Evolutionary conservation across 2,329 filamentous ascomycete species (phyloP), one percentile per base, ranked within the genome.

Genomic region (Alternaria alternata): DNA sequence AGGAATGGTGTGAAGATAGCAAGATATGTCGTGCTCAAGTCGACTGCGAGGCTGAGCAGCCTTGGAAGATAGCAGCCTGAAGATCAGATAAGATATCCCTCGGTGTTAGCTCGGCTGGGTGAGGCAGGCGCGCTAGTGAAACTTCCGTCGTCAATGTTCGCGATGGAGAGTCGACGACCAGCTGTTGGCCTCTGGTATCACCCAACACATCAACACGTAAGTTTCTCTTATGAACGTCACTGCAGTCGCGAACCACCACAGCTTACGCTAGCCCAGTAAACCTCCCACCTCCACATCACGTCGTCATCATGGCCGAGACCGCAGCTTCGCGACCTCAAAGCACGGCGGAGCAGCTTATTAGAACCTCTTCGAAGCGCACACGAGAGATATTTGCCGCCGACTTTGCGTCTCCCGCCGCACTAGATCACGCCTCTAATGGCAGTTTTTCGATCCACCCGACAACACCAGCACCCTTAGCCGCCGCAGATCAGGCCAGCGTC

Each of bases 351-450:
- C 66, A 73, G 51, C 66, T 72, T 5, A 70, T 81, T 24, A 79
- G 79, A 52, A 76, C 73, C 52, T 86, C 84, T 18, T 81, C 83
- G 49, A 86, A 86, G 70, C 81, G 84, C 46, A 86, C 84, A 54
- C 79, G 84, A 65, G 82, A 85, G 63, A 78, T 86, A 62, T 86
- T 86, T 63, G 82, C 81, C 51, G 79, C 82, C 68, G 84, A 86
- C 66, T 85, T 84, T 62, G 83, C 78, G 9, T 80, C 81, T 8
- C 64, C 76, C 1, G 71, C 74, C 18, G 80, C 79, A 12, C 75
- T 84, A 34, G 75, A 80, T 39, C 78, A 81, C 67, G 67, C 78
- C 55, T 60, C 77, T 14, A 79, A 79, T 51, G 69, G 79, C 47
- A 64, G 69, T 42, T 78, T 77, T 46, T 76, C 80, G 4, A 78